Evolutionary conservation across 2,329 filamentous ascomycete species (phyloP).

Genomic region (Tolypocladium sp.): DNA sequence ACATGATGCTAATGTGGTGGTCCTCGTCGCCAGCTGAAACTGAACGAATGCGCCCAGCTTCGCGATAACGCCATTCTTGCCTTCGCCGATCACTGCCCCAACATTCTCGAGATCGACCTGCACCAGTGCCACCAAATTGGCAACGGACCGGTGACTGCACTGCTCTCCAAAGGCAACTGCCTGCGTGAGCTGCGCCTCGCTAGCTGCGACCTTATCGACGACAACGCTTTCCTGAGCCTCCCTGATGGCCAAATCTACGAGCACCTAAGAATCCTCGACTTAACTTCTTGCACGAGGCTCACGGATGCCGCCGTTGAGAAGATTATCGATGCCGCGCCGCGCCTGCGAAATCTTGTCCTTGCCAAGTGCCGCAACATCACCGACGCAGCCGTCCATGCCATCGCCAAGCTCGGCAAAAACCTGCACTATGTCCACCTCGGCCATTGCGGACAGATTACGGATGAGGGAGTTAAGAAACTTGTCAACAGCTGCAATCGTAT

Average conservation of each 20-base stretch:
- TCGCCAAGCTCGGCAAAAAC: constrained; percentile 86
- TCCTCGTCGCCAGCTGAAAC: constrained; percentile 59
- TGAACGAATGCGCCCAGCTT: constrained; percentile 84
- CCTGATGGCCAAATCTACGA: constrained; percentile 65
- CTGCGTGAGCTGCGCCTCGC: constrained; percentile 86
- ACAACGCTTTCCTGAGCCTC: constrained; percentile 77
- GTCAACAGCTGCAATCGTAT: constrained; percentile 86
- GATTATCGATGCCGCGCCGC: constrained; percentile 78
- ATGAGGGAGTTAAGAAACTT: constrained; percentile 74
- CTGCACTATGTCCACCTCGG: constrained; percentile 94
- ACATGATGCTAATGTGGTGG: not conserved
- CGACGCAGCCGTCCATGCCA: constrained; percentile 77
- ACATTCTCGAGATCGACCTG: constrained; percentile 93
- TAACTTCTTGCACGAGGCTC: constrained; percentile 78
- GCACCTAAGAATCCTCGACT: constrained; percentile 82
- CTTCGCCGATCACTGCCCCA: constrained; percentile 80
- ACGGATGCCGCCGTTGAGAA: constrained; percentile 81
- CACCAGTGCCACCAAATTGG: constrained; percentile 76
- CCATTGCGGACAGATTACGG: constrained; percentile 86
- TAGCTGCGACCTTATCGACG: constrained; percentile 75
- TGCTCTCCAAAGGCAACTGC: constrained; percentile 69
- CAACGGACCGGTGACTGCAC: constrained; percentile 71
- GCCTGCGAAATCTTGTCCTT: constrained; percentile 84
- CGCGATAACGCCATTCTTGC: constrained; percentile 74
- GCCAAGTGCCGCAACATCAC: constrained; percentile 93